These are phyloP conservation scores for Eucalyptus globulus DNA, from an alignment of 345 rosid species.

Conservation along the genomic window DNA sequence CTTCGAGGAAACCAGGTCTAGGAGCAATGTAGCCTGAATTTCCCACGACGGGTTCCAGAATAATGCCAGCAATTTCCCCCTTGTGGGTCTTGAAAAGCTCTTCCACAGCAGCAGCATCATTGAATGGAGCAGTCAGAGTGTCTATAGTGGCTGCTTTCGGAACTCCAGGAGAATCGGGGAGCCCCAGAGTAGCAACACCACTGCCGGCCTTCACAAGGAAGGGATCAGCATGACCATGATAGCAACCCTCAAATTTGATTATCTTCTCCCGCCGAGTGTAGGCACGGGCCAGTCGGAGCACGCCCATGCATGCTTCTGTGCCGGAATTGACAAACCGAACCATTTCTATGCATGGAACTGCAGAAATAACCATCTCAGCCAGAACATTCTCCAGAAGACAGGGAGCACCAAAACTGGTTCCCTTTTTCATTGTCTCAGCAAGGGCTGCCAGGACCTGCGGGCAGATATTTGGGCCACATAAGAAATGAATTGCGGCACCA, in stretches of 20 bases:
- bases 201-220: constrained; percentile 96
- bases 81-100: constrained; percentile 43
- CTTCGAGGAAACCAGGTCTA: constrained; percentile 55
- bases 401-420: constrained; percentile 99
- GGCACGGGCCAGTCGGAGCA: constrained; percentile 93
- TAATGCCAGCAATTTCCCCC: constrained; percentile 68
- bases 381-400: constrained; percentile 85
- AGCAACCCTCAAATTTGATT: constrained; percentile 93
- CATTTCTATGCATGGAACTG: constrained; percentile 92
- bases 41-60: constrained; percentile 92
- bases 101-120: constrained; percentile 53
- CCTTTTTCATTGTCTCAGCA: constrained; percentile 91
- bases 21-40: constrained; percentile 85
- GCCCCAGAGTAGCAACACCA: constrained; percentile 88
- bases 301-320: constrained; percentile 97
- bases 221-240: constrained; percentile 95
- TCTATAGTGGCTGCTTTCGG: constrained; percentile 76
- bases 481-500: not conserved
- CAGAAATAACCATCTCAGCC: constrained; percentile 90
- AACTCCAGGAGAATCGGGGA: constrained; percentile 95
- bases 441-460: constrained; percentile 74
- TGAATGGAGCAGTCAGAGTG: constrained; percentile 72
- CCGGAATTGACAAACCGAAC: constrained; percentile 89
- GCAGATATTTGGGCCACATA: not conserved
- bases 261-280: constrained; percentile 57